Evolutionary conservation across 345 rosid genomes (phyloP), one percentile per base, ranked within the genome.

Genomic region (Populus nigra): DNA sequence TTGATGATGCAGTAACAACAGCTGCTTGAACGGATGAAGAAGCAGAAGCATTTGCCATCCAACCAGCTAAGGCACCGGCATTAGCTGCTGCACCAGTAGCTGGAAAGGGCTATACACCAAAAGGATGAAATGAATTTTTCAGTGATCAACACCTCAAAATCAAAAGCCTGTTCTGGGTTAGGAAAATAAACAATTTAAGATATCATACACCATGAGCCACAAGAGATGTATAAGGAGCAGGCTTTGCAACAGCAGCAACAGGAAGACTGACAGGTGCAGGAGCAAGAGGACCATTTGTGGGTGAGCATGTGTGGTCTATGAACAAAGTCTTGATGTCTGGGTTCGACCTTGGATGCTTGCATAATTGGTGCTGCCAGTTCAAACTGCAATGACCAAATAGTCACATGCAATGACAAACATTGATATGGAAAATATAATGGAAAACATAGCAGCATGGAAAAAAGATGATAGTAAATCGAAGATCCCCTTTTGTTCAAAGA

Each of bases 361-460:
- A 93, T 39, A 93, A 84, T 80, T 91, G 96, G 81, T 93, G 98
- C 85, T 93, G 98, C 98, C 98, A 93, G 79, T 91, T 91, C 86
- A 93, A 88, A 77, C 98, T 94, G 88, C 67, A 85, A 75, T 38
- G 17, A 72, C 27, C 75, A 65, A 80, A 72, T 43, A 71, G 50
- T 35, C 47, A 55, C n/a, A 55, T 22, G 39, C 16, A 63, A 47
- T 17, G 25, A 5, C 27, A 35, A 31, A 39, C 31, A 47, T 16
- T 41, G 65, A 59, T 23, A 59, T 59, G 45, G 70, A 5, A 16
- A 6, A 75, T 33, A 69, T 20, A 31, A 35, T 23, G 39, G 67
- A 50, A 66, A 71, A 36, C 45, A n/a, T 33, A 1, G 39, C 31
- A 23, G 22, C 66, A 18, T 31, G 22, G 3, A 36, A 55, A 35